These are phyloP conservation scores for Gypsophila paniculata DNA, from an alignment of 179 eudicot species.

Conservation along the genomic window DNA sequence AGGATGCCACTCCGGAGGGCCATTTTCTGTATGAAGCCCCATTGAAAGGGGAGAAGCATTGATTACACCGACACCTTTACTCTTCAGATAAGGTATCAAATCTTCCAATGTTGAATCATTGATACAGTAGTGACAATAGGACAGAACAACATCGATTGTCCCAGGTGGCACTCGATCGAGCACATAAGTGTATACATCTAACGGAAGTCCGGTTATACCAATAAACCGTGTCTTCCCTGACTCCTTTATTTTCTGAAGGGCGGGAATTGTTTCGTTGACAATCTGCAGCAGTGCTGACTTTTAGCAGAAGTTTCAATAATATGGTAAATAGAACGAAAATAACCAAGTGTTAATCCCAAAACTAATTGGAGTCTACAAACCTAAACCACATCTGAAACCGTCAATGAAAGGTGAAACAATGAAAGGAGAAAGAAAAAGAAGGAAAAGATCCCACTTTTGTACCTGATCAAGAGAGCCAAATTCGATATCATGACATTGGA, in stretches of 20 bases:
- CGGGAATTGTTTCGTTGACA: conserved; percentile 92
- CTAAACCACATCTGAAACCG: too few species aligned
- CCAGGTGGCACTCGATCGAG: conserved; percentile 90
- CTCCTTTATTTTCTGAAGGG: conserved; percentile 79
- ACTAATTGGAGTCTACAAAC: too few species aligned
- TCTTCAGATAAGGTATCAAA: conserved; percentile 76
- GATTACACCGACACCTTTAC: conserved; percentile 90
- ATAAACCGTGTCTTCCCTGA: conserved; percentile 81
- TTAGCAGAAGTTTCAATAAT: not conserved
- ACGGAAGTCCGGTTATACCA: conserved; percentile 93
- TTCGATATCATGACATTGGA: conserved; percentile 96
- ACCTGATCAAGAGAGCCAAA: conserved; percentile 95
- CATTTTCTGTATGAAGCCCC: conserved; percentile 96
- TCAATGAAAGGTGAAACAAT: not conserved
- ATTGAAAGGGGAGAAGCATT: conserved; percentile 93
- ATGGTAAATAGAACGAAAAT: too few species aligned
- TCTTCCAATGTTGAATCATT: conserved; percentile 86
- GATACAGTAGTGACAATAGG: conserved; percentile 81
- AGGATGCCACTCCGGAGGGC: conserved; percentile 98
- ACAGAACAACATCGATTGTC: conserved; percentile 76
- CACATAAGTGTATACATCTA: conserved; percentile 73
- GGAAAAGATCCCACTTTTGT: not conserved
- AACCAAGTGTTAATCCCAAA: too few species aligned
- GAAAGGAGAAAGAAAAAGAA: conserved; percentile 12
- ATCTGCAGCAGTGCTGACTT: conserved; percentile 41